Conservation (phyloP, 225 moss, liverwort and hornwort genomes). For the Sphagnum contortum region DNA sequence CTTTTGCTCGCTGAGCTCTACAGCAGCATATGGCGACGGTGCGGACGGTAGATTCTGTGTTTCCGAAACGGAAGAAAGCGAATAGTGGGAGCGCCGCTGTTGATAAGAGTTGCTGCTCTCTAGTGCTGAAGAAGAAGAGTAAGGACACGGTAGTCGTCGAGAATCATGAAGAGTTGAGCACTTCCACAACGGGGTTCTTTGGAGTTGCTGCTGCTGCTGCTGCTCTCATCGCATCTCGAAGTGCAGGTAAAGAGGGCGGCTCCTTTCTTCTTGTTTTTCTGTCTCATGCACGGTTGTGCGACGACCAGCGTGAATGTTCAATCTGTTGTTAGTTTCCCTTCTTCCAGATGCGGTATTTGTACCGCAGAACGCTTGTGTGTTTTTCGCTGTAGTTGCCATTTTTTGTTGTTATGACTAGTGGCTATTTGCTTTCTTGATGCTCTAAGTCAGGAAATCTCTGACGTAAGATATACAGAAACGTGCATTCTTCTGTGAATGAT, state of each 20-base stretch:
- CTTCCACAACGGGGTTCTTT: constrained; percentile 20
- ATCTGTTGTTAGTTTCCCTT: not conserved
- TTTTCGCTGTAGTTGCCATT: not conserved
- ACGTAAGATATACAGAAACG: too few species aligned
- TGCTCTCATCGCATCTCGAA: constrained; percentile 21
- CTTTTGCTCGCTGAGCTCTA: too few species aligned
- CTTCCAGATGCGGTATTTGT: too few species aligned
- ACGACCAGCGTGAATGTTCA: too few species aligned
- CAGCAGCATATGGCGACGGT: constrained; percentile 25
- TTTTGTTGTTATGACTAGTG: not conserved
- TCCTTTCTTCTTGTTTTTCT: not conserved
- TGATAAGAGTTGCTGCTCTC: constrained; percentile 8
- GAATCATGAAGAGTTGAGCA: constrained; percentile 17
- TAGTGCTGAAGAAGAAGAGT: constrained; percentile 18
- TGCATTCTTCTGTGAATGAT: too few species aligned
- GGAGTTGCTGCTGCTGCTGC: constrained; percentile 36
- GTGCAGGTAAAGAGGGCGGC: constrained; percentile 16
- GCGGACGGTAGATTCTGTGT: constrained; percentile 29
- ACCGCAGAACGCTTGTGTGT: too few species aligned
- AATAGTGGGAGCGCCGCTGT: constrained; percentile 6
- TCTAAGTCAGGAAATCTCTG: too few species aligned
- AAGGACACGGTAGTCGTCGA: constrained; percentile 22
- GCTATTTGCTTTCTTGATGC: too few species aligned
- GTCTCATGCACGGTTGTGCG: too few species aligned
- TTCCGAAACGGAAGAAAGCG: constrained; percentile 49